Evolutionary conservation across 768 basidiomycete species (phyloP), one percentile per base, ranked within the genome.

Genomic region (Panus rudis): DNA sequence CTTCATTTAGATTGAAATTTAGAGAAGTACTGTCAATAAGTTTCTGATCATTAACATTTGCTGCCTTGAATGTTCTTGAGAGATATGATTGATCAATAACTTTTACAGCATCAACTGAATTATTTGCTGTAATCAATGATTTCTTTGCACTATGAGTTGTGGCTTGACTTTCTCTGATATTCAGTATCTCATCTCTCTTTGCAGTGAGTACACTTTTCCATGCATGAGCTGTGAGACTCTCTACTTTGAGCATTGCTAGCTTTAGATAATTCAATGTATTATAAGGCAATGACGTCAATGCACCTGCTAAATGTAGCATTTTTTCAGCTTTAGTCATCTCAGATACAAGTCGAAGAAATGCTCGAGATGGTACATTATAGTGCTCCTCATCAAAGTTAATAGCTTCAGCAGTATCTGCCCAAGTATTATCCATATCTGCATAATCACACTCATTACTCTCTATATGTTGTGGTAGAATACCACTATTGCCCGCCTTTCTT

Each of bases 1-100:
- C 54, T 16, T 32, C 23, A 39, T 56, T 56, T 19, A 56, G 37
- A 4, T 30, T 46, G 21, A 51, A 55, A 10, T 28, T 26, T 6
- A 13, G 20, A 8, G 42, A 24, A 5, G 33, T 49, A 6, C 25
- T 17, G 3, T 39, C 24, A 22, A 39, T 30, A 4, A 44, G 16
- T 13, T 35, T n/a, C 33, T 26, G 17, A 19, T 25, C 17, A 2
- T 38, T 35, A 2, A 10, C 13, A 19, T 13, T 13, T 37, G 26
- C 20, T 5, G 35, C 22, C 17, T 20, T 17, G 22, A 37, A 45
- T 6, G 13, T 26, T 2, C 12, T n/a, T 3, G 28, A 27, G 4
- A 45, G 25, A 21, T 45, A 45, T 7, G 37, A 39, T 17, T 45
- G 14, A 23, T 45, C 27, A 27, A 45, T 38, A n/a, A 45, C 26